Percentiles rank a stretch among this genome's conserved stretches.
phyloP scores from a whole-genome alignment of 2,329 filamentous ascomycete genomes.

The Neofusicoccum umdonicola region DNA sequence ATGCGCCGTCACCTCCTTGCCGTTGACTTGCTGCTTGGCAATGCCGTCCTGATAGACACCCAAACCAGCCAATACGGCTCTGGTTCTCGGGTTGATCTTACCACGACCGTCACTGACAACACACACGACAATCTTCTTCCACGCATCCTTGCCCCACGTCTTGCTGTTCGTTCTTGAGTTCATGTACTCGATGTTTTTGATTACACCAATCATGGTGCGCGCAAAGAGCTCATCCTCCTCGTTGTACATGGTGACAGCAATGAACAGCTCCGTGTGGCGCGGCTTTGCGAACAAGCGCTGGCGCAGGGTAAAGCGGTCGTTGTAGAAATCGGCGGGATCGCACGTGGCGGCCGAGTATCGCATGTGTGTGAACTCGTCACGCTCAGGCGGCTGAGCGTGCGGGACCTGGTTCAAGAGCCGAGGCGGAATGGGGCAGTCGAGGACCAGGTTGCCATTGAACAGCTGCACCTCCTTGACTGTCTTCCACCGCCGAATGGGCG shows the following conservation, averaged over 20 bases:
- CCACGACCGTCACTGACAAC: slow-evolving; percentile 94
- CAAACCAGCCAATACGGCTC: slow-evolving; percentile 84
- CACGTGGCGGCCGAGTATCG: slow-evolving; percentile 93
- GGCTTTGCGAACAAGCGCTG: slow-evolving; percentile 91
- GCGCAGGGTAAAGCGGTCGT: slow-evolving; percentile 85
- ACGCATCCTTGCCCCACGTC: slow-evolving; percentile 97
- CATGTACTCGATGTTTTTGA: slow-evolving; percentile 99
- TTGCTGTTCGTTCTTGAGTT: slow-evolving; percentile 89
- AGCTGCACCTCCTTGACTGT: slow-evolving; percentile 98
- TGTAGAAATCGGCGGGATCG: slow-evolving; percentile 84
- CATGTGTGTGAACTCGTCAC: slow-evolving; percentile 85
- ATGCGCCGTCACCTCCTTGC: slow-evolving; percentile 93
- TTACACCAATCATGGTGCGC: slow-evolving; percentile 91
- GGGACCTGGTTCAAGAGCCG: slow-evolving; percentile 82
- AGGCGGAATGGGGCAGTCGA: slow-evolving; percentile 94
- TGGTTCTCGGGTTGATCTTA: slow-evolving; percentile 92
- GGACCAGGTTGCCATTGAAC: slow-evolving; percentile 93
- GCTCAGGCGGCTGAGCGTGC: slow-evolving; percentile 74
- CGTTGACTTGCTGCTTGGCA: slow-evolving; percentile 95
- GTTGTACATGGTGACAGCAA: slow-evolving; percentile 98
- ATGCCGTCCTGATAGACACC: slow-evolving; percentile 98
- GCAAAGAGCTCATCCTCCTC: slow-evolving; percentile 96
- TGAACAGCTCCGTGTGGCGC: slow-evolving; percentile 90
- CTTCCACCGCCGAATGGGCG: slow-evolving; percentile 84
- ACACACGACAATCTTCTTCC: slow-evolving; percentile 99